These are phyloP conservation scores for Mediolabrus comicus DNA, from an alignment of 108 stramenopile species.

Conservation along the genomic window DNA sequence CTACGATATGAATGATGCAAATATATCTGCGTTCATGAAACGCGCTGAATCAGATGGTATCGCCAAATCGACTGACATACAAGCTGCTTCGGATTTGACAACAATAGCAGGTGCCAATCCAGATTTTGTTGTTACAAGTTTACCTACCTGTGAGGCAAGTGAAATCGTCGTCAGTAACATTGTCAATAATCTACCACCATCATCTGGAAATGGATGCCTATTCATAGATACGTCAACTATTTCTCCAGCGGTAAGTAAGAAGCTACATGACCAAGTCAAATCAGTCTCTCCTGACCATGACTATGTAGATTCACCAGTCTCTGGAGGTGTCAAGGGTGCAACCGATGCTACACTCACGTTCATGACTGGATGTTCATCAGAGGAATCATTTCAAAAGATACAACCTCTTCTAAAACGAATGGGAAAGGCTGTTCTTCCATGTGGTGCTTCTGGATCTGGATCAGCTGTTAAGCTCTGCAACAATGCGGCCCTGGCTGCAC, in stretches of 20 bases:
- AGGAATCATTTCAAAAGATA: slow-evolving; percentile 43
- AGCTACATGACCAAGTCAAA: slow-evolving; percentile 29
- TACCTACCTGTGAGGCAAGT: slow-evolving; percentile 36
- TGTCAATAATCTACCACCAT: slow-evolving; percentile 9
- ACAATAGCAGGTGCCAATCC: slow-evolving; percentile 30
- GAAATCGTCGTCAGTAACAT: slow-evolving; percentile 27
- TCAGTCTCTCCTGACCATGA: slow-evolving; percentile 24
- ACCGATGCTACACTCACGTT: slow-evolving; percentile 89
- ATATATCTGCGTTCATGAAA: slow-evolving; percentile 18
- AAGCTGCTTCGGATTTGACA: slow-evolving; percentile 16
- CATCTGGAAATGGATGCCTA: slow-evolving; percentile 7
- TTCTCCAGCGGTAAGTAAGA: slow-evolving; percentile 20
- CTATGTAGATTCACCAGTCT: slow-evolving; percentile 91
- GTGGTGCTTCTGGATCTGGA: slow-evolving; percentile 84
- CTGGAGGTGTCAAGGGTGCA: slow-evolving; percentile 91
- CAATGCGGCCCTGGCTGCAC: slow-evolving; percentile 90
- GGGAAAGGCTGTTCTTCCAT: slow-evolving; percentile 77
- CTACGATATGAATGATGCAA: slow-evolving; percentile 23
- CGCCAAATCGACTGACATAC: neutral
- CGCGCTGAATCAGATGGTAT: slow-evolving; percentile 12
- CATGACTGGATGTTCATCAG: slow-evolving; percentile 80
- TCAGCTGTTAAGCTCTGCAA: slow-evolving; percentile 91
- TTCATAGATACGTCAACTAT: slow-evolving; percentile 44
- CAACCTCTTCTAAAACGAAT: slow-evolving; percentile 64
- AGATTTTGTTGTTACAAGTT: slow-evolving; percentile 32